phyloP scores from a whole-genome alignment of 1,139 yeast species.

The Hansenula lynferdii region DNA sequence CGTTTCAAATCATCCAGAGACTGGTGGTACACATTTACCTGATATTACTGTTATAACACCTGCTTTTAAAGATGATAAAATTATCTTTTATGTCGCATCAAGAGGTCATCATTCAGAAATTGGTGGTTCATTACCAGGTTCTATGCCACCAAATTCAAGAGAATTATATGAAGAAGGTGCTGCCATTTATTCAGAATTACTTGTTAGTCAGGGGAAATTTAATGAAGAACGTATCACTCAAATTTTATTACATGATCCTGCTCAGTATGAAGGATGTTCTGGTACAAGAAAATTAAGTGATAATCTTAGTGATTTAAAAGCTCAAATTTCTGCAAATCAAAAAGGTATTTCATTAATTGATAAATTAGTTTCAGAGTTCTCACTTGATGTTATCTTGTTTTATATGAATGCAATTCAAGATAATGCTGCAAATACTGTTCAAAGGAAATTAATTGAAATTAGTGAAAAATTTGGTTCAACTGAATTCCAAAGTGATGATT shows the following conservation, averaged over 20 bases:
- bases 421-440: conserved; percentile 38
- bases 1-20: conserved; percentile 73
- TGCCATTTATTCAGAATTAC: conserved; percentile 37
- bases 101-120: conserved; percentile 52
- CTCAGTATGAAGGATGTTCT: conserved; percentile 39
- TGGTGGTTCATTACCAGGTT: conserved; percentile 44
- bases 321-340: conserved; percentile 44
- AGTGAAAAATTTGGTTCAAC: conserved; percentile 20
- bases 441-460: conserved; percentile 28
- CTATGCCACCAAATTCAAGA: conserved; percentile 44
- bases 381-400: conserved; percentile 30
- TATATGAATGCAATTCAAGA: conserved; percentile 44
- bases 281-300: conserved; percentile 43
- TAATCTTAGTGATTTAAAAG: conserved; percentile 43
- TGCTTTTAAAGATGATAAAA: conserved; percentile 34
- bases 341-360: conserved; percentile 39
- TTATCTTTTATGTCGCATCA: conserved; percentile 41
- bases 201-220: conserved; percentile 35
- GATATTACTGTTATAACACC: conserved; percentile 72
- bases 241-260: conserved; percentile 35
- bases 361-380: conserved; percentile 32
- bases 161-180: conserved; percentile 45
- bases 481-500: conserved; percentile 32
- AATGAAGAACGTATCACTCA: conserved; percentile 35
- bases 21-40: conserved; percentile 81